Evolutionary conservation across 148 eudicot species (phyloP), one percentile per base, ranked within the genome.

Genomic region (Rheum nobile): DNA sequence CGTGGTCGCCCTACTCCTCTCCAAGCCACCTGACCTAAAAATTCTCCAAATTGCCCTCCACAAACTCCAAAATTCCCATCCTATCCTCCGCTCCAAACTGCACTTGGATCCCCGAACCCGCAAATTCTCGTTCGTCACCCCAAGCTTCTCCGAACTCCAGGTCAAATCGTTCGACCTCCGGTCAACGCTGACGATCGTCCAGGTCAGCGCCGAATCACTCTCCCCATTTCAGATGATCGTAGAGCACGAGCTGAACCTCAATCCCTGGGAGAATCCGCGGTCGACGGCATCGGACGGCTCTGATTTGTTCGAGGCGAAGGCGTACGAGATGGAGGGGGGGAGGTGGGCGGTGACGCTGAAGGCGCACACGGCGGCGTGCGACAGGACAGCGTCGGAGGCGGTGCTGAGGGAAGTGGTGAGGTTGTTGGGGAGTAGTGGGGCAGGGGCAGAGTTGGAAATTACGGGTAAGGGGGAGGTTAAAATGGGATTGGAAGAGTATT

Each of bases 361-460:
- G 85, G 48, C 86, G 3, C 98, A 93, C 68, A 90, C 98, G 6
- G 84, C 84, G 50, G 90, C 73, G 9, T 93, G 96, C 74, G 98
- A 93, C 57, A 74, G 96, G 68, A 73, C 90, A n/a, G 75, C 87
- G 19, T 86, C 93, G 17, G 85, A 74, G 70, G 46, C 76, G 42
- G 37, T 89, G 78, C 75, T 89, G 67, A 74, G 77, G 77, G 92
- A 89, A 63, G 16, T 90, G 79, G 46, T 81, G 82, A 75, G 38
- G 16, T 17, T 82, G 74, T 77, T 88, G 77, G 76, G 43, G 11
- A 44, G 54, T 26, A 47, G 55, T 6, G 4, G 29, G 12, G 29
- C 9, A 59, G 67, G 67, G 67, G 67, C 34, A 28, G 34, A 59
- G 34, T 12, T 0, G 17, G 77, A 55, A 4, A 12, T 42, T 67